A percentile compares a stretch with the other conserved stretches of the same genome.
phyloP scores from a whole-genome alignment of 345 rosid species.

The Heritiera littoralis region DNA sequence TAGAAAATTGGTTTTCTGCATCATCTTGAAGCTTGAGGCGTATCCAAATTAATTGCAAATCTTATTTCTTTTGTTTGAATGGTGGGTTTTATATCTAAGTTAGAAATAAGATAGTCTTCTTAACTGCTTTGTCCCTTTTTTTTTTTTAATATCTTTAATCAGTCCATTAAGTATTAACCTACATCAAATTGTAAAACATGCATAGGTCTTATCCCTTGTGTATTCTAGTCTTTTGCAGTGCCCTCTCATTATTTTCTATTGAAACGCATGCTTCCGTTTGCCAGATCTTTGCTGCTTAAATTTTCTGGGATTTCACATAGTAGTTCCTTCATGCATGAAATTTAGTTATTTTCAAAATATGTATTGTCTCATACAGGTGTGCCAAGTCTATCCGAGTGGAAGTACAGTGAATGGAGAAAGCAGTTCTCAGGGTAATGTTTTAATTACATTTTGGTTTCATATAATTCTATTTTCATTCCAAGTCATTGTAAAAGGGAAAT shows the following conservation, averaged over 20 bases:
- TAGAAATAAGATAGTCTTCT: conserved; percentile 4
- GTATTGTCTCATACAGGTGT: conserved; percentile 25
- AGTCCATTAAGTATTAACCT: neutral
- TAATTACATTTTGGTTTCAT: neutral
- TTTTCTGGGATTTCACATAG: neutral
- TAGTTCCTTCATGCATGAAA: conserved; percentile 12
- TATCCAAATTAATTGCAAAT: neutral
- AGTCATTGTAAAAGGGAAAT: neutral
- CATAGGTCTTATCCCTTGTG: neutral
- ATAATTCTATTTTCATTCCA: conserved; percentile 1
- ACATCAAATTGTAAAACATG: conserved; percentile 4
- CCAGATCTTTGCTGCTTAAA: neutral
- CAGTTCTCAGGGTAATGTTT: conserved; percentile 48
- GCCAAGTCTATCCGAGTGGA: conserved; percentile 41
- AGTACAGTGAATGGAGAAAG: conserved; percentile 31
- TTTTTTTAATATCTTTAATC: neutral
- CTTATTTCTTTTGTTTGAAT: conserved; percentile 12
- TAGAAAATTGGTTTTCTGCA: neutral
- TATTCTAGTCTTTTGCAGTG: neutral
- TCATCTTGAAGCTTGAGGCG: neutral
- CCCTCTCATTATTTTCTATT: neutral
- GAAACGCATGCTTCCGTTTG: neutral
- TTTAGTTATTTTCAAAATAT: conserved; percentile 11
- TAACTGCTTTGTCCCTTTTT: neutral
- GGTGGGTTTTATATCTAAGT: neutral